These are phyloP conservation scores for Fusarium oxysporum DNA, from an alignment of 2,329 filamentous ascomycete species.

Conservation along the genomic window DNA sequence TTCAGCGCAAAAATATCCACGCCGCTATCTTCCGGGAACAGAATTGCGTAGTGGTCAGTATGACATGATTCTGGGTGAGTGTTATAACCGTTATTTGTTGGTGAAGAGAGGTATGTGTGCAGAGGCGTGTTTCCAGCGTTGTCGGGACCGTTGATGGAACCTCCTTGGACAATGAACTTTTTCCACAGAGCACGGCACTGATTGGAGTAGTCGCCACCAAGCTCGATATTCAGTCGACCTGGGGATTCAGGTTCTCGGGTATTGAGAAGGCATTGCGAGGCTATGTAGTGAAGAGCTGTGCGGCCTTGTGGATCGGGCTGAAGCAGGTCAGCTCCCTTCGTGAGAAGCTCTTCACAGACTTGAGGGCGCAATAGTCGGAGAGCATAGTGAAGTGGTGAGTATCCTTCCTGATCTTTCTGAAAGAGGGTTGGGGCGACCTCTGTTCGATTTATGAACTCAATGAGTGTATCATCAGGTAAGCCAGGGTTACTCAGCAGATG, in stretches of 20 bases:
- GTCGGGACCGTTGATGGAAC: constrained; percentile 28
- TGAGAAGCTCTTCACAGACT: constrained; percentile 28
- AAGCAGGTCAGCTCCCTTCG: constrained; percentile 24
- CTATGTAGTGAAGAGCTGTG: constrained; percentile 34
- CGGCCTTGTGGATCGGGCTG: constrained; percentile 23
- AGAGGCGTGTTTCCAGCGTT: constrained; percentile 30
- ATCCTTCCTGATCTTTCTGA: constrained; percentile 14
- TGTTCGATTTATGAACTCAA: constrained; percentile 28
- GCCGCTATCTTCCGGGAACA: constrained; percentile 26
- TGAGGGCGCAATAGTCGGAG: constrained; percentile 21
- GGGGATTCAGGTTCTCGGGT: background rate
- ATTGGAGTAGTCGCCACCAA: constrained; percentile 3
- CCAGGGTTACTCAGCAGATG: constrained; percentile 32
- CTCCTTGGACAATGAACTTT: constrained; percentile 6
- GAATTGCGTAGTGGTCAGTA: constrained; percentile 12
- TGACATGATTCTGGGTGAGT: constrained; percentile 2
- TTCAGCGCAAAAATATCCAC: constrained; percentile 32
- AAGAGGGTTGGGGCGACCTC: constrained; percentile 22
- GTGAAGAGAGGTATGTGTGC: constrained; percentile 11
- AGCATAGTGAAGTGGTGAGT: constrained; percentile 26
- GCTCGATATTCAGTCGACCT: background rate
- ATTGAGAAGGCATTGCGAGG: constrained; percentile 15
- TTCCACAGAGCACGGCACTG: constrained; percentile 26
- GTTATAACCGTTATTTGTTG: background rate
- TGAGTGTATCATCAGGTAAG: constrained; percentile 8